phyloP scores from a whole-genome alignment of 441 rosid species.

The Francoa sonchifolia region DNA sequence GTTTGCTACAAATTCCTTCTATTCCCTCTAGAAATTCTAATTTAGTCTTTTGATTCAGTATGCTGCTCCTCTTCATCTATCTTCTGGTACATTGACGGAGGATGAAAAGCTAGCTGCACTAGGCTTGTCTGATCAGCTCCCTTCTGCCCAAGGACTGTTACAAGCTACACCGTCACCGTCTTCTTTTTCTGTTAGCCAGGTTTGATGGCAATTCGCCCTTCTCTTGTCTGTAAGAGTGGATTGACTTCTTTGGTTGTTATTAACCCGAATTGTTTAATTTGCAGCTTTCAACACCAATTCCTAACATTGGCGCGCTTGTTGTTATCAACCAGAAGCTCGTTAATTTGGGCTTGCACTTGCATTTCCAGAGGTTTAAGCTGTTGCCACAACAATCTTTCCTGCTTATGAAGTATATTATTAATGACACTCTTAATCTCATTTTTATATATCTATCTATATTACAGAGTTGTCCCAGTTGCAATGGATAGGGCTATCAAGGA shows the following conservation, averaged over 20 bases:
- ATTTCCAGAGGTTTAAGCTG: slow-evolving; percentile 74
- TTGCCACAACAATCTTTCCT: slow-evolving; percentile 9
- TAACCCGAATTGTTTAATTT: slow-evolving; percentile 14
- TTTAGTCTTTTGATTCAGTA: slow-evolving; percentile 32
- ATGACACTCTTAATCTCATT: too few relatives aligned
- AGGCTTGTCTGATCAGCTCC: slow-evolving; percentile 75
- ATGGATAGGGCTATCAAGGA: slow-evolving; percentile 98
- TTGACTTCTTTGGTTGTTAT: slow-evolving; percentile 10
- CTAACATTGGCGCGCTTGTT: slow-evolving; percentile 79
- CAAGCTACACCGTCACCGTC: slow-evolving; percentile 65
- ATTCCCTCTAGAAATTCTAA: too few relatives aligned
- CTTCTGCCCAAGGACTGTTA: slow-evolving; percentile 69
- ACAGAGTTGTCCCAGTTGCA: slow-evolving; percentile 82
- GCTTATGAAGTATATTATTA: slow-evolving; percentile 1
- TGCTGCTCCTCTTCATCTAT: slow-evolving; percentile 53
- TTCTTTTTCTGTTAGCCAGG: slow-evolving; percentile 66
- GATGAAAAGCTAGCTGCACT: slow-evolving; percentile 73
- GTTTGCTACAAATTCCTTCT: too few relatives aligned
- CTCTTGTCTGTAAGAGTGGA: background rate
- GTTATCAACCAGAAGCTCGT: slow-evolving; percentile 73
- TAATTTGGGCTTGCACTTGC: slow-evolving; percentile 61
- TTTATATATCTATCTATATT: too few relatives aligned
- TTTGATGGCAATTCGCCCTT: slow-evolving; percentile 10
- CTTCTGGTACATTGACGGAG: slow-evolving; percentile 60
- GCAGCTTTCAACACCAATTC: slow-evolving; percentile 68